Evolutionary conservation across 148 eudicot species (phyloP), one percentile per base, ranked within the genome.

Genomic region (Rhododendron griersonianum): DNA sequence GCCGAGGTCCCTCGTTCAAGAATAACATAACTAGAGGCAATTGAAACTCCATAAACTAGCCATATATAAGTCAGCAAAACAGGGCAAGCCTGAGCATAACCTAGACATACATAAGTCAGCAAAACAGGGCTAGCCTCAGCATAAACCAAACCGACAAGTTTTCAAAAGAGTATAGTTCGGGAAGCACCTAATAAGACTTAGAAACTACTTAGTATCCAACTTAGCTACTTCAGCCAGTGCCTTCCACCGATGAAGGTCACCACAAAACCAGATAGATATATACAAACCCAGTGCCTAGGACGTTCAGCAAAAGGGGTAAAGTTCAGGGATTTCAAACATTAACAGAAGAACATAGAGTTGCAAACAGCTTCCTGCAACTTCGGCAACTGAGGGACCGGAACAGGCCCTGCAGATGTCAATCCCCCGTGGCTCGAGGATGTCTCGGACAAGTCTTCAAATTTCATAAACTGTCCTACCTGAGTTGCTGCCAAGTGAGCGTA

Each of bases 401-500:
- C 90, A 10, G 93, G 90, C 2, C 90, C 94, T 25, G 94, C 92
- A 39, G 94, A 87, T 30, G 95, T 93, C 44, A 91, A 84, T 19
- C 95, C 96, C 19, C 93, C 94, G 65, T 92, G 98, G 87, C 98
- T 91, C 0, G 98, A 95, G 0, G 98, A 89, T 0, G 96, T 95
- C 84, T 94, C 98, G 0, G 98, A 95, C 30, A 79, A 51, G 3
- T 96, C 99, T 35, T 95, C 98, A 61, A 96, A 96, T 86, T 96
- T 96, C 95, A 97, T 91, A 86, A 92, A 95, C 83, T 89, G 91
- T 9, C 94, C 92, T 79, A 97, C 69, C 87, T 95, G 99, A 44
- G 98, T 93, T 0, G 99, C 99, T 0, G 99, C 99, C 85, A 95
- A 86, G 87, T 97, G 99, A 11, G 99, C 99, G 41, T 97, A 97